Percentiles rank a stretch among this genome's conserved stretches.
Conservation (phyloP, 2,329 filamentous ascomycete species). For the Sclerotinia glacialis region DNA sequence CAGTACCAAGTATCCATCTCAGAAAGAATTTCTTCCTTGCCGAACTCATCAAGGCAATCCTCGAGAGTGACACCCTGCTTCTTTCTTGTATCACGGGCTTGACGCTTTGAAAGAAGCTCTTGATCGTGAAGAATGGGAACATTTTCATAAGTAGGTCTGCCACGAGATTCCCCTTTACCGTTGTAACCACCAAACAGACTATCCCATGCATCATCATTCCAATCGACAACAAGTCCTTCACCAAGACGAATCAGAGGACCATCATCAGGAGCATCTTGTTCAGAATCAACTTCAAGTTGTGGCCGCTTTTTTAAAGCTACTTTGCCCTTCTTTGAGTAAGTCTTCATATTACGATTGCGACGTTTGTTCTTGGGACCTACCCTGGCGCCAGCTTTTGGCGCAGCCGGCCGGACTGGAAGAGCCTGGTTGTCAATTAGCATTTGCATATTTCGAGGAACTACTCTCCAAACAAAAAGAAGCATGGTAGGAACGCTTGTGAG, state of each 20-base stretch:
- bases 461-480: not conserved
- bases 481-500: not conserved
- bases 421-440: conserved; percentile 36
- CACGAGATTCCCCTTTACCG: conserved; percentile 43
- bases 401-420: conserved; percentile 38
- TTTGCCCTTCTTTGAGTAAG: conserved; percentile 43
- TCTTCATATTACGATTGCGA: conserved; percentile 37
- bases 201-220: conserved; percentile 69
- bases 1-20: conserved; percentile 98
- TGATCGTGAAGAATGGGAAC: conserved; percentile 53
- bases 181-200: conserved; percentile 58
- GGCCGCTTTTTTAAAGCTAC: conserved; percentile 29
- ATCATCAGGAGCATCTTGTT: conserved; percentile 43
- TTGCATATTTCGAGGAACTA: not conserved
- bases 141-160: conserved; percentile 55
- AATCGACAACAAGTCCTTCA: conserved; percentile 86
- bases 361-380: conserved; percentile 37
- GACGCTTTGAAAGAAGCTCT: conserved; percentile 62
- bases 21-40: conserved; percentile 88
- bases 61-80: conserved; percentile 79
- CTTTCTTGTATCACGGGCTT: conserved; percentile 61
- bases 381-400: conserved; percentile 31
- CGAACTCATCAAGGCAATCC: conserved; percentile 91
- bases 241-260: conserved; percentile 72
- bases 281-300: conserved; percentile 22